Conservation (phyloP, 2,329 filamentous ascomycete genomes). For the Fusarium zealandicum region DNA sequence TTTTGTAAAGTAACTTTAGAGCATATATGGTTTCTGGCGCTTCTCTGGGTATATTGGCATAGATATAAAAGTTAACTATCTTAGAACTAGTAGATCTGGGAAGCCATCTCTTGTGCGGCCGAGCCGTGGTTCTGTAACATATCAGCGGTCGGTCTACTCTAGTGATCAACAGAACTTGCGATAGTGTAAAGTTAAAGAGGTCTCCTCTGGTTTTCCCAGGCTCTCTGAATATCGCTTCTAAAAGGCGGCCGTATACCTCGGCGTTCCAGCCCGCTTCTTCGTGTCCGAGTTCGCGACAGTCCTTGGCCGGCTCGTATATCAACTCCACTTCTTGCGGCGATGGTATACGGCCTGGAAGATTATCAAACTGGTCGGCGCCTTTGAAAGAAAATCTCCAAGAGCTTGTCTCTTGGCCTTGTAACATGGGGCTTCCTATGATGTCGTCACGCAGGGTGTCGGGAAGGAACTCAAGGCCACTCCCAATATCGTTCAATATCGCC, state of each 20-base stretch:
- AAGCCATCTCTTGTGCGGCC: constrained; percentile 1
- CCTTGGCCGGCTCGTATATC: constrained; percentile 5
- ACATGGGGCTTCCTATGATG: constrained; percentile 13
- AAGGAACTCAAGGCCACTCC: constrained; percentile 19
- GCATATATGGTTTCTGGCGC: background rate
- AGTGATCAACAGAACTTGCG: no score
- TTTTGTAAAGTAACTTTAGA: constrained; percentile 15
- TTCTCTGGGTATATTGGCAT: background rate
- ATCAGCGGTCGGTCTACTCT: no score
- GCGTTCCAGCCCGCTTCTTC: constrained; percentile 28
- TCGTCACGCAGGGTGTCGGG: background rate
- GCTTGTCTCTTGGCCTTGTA: background rate
- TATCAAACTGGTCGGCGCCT: background rate
- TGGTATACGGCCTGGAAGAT: constrained; percentile 18
- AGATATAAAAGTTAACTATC: constrained; percentile 27
- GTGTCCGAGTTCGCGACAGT: constrained; percentile 17
- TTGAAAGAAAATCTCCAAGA: constrained; percentile 17
- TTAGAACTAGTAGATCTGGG: constrained; percentile 19
- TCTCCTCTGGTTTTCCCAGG: background rate
- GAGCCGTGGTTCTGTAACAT: constrained; percentile 7
- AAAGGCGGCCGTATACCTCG: constrained; percentile 26
- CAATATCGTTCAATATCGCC: constrained; percentile 14
- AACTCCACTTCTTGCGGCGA: constrained; percentile 6
- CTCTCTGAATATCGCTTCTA: constrained; percentile 14
- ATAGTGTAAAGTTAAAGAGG: no score